Base-by-base conservation (phyloP, 2,329 filamentous ascomycete genomes). In the Metarhizium rileyi region DNA sequence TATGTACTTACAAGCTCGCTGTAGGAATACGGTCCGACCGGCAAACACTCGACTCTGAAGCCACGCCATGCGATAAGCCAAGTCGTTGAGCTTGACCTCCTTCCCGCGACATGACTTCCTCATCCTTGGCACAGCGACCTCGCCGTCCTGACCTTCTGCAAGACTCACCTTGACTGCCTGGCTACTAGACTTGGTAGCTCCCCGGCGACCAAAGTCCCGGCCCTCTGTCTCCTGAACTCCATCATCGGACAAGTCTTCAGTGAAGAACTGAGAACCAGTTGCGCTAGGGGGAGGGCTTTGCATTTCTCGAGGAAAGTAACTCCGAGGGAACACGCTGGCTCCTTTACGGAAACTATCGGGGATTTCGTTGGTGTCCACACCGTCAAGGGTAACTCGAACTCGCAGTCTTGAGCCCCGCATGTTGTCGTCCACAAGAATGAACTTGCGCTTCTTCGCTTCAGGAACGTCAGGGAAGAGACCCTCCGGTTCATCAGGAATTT, bases 31-130 rank as follows among this genome's bases (percentile, higher is more conserved):
- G 38, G 85, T 89, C 58, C 89, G 79, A 12, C 86, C 87, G 1
- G 90, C 84, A 71, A 97, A 96, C 10, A 91, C 87, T 61, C 91
- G 78, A 65, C 90, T 93, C 70, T 97, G 91, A 49, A 90, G 84
- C 91, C 93, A 98, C 45, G 88, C 90, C 87, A 98, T 94, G 44
- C 91, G 82, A 66, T 94, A 95, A 2, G 90, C 91, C 43, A 97
- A 72, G 62, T 97, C 90, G 63, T 97, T 97, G 53, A 97, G 72
- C 45, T 87, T 81, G n/a, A 93, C 83, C 64, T 97, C 91, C 70
- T 88, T 93, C 46, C 76, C 79, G 46, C 89, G 81, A 57, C 81
- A 79, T 42, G 74, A 72, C 61, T 80, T 83, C 46, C 82, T 82
- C 66, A 90, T 83, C 51, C 82, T 77, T 25, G 90, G 89, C 38